A percentile compares a stretch with the other conserved stretches of the same genome.
Evolutionary conservation across 139 green algal genomes (phyloP).

Genomic region (Chlorella sp.): DNA sequence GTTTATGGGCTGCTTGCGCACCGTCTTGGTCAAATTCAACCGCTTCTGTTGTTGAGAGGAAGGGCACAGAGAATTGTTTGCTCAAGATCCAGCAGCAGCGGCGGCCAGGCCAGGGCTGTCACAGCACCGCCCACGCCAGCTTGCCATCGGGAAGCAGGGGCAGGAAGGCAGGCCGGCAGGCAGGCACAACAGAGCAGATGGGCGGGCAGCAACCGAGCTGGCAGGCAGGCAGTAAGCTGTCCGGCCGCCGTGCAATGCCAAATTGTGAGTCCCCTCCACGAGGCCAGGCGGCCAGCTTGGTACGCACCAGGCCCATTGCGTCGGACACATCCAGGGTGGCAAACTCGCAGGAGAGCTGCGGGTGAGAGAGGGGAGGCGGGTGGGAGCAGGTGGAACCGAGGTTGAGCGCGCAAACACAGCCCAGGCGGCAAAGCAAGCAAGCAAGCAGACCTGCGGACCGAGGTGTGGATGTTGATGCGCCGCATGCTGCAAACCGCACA

Average conservation of each 20-base stretch:
- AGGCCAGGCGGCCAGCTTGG: no score
- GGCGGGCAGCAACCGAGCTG: no score
- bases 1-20: conserved; percentile 89
- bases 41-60: conserved; percentile 69
- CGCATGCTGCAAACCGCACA: no score
- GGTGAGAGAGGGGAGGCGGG: not conserved
- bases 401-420: no score
- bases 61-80: not conserved
- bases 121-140: no score
- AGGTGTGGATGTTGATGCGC: conserved; percentile 97
- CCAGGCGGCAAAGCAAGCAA: no score
- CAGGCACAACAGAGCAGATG: no score
- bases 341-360: conserved; percentile 94
- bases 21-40: conserved; percentile 96
- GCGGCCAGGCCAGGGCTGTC: not conserved
- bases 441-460: not conserved
- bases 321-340: conserved; percentile 96
- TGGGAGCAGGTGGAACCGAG: conserved; percentile 46
- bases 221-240: no score
- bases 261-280: no score
- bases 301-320: conserved; percentile 85
- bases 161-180: no score
- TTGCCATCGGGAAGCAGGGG: no score
- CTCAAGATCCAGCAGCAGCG: not conserved
- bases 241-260: no score